Conservation (phyloP, 148 eudicot species). For the Dianthus caryophyllus region DNA sequence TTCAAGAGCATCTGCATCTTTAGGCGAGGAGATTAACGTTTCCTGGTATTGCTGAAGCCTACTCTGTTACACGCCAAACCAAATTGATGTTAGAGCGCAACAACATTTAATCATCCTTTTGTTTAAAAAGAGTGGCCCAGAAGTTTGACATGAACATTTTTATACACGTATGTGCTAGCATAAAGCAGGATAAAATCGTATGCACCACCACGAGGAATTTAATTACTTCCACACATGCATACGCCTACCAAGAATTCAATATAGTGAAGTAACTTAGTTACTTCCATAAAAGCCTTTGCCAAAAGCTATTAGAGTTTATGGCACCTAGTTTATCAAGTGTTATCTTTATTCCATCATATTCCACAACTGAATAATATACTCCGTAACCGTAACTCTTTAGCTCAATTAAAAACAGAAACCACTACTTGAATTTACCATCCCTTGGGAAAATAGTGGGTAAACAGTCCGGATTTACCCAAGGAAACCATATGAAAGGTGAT, state of each 20-base stretch:
- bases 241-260: background rate
- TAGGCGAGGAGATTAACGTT: slow-evolving; percentile 59
- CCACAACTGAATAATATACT: background rate
- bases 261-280: background rate
- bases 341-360: background rate
- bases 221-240: background rate
- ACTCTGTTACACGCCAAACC: slow-evolving; percentile 43
- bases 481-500: background rate
- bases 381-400: background rate
- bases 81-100: slow-evolving; percentile 21
- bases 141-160: background rate
- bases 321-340: background rate
- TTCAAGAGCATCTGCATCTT: slow-evolving; percentile 69
- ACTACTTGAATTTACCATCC: background rate
- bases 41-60: slow-evolving; percentile 73
- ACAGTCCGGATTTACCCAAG: background rate
- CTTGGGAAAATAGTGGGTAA: background rate
- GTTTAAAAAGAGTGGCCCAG: background rate
- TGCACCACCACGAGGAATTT: background rate
- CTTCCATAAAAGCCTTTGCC: background rate
- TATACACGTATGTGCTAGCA: background rate
- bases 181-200: background rate
- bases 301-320: background rate
- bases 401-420: background rate
- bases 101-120: background rate